Evolutionary conservation across 345 rosid species (phyloP).

Genomic region (Cardiospermum halicacabum): DNA sequence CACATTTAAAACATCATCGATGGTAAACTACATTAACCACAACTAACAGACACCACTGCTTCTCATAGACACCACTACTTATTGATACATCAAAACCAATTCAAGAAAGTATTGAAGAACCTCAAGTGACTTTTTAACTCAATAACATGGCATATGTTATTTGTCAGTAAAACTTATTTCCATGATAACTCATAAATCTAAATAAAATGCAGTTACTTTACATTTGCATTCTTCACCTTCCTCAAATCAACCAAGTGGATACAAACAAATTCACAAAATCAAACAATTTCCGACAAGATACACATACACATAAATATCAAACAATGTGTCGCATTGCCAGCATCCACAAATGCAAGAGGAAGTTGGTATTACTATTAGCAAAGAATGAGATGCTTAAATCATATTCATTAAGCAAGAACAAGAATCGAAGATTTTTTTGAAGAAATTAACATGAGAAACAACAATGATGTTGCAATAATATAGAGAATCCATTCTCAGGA

Average conservation of each 20-base stretch:
- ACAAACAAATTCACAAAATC: neutral
- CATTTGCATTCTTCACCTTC: neutral
- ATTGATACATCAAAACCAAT: neutral
- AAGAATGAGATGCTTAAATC: neutral
- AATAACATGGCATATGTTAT: neutral
- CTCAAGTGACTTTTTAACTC: neutral
- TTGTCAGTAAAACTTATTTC: neutral
- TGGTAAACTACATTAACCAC: neutral
- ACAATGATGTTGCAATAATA: neutral
- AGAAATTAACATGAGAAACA: neutral
- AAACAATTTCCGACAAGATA: neutral
- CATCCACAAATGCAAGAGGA: neutral
- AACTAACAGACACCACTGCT: neutral
- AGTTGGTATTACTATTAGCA: neutral
- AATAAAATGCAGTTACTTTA: neutral
- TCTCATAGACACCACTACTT: neutral
- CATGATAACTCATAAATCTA: neutral
- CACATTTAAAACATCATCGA: neutral
- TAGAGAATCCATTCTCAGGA: neutral
- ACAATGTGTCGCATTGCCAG: neutral
- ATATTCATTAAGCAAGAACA: neutral
- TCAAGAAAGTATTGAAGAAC: neutral
- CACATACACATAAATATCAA: neutral
- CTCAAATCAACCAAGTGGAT: neutral
- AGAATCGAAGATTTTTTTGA: neutral